A percentile compares a stretch with the other conserved stretches of the same genome.
Conservation (phyloP, 1,284 basidiomycete genomes). For the Moesziomyces parantarcticus region DNA sequence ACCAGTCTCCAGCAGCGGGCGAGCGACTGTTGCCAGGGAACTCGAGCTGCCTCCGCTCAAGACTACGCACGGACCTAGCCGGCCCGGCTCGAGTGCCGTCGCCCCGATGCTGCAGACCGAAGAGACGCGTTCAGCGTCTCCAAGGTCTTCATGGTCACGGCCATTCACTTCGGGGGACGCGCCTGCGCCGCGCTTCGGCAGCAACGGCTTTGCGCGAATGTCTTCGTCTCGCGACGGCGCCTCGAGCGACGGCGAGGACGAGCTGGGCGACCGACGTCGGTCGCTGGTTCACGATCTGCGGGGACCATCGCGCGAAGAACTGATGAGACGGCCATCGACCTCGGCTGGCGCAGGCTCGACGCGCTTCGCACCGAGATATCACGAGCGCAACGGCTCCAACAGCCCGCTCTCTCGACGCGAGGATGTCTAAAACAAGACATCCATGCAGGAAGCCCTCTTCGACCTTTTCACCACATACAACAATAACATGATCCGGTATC, state of each 20-base stretch:
- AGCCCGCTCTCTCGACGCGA: constrained; percentile 15
- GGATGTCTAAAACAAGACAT: not conserved
- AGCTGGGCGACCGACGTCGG: constrained; percentile 24
- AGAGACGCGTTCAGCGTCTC: constrained; percentile 3
- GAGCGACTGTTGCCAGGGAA: constrained; percentile 6
- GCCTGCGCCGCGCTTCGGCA: constrained; percentile 23
- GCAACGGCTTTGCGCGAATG: constrained; percentile 16
- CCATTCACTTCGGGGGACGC: constrained; percentile 41
- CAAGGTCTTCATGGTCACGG: constrained; percentile 27
- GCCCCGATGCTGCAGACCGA: constrained; percentile 19
- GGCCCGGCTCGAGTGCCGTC: constrained; percentile 29
- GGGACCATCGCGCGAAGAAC: constrained; percentile 18
- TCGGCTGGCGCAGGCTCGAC: constrained; percentile 43
- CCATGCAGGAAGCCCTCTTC: too few species aligned
- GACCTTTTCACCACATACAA: not conserved
- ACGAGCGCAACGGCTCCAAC: constrained; percentile 15
- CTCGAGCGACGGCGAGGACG: constrained; percentile 28
- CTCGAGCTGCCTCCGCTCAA: constrained; percentile 36
- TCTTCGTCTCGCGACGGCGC: constrained; percentile 22
- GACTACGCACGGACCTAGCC: constrained; percentile 15
- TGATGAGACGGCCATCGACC: constrained; percentile 38
- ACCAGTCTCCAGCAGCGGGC: constrained; percentile 31
- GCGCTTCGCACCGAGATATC: constrained; percentile 31
- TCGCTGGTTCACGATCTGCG: constrained; percentile 16
- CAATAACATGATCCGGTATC: constrained; percentile 6